Conservation (phyloP, 768 basidiomycete species). For the Fibroporia radiculosa region DNA sequence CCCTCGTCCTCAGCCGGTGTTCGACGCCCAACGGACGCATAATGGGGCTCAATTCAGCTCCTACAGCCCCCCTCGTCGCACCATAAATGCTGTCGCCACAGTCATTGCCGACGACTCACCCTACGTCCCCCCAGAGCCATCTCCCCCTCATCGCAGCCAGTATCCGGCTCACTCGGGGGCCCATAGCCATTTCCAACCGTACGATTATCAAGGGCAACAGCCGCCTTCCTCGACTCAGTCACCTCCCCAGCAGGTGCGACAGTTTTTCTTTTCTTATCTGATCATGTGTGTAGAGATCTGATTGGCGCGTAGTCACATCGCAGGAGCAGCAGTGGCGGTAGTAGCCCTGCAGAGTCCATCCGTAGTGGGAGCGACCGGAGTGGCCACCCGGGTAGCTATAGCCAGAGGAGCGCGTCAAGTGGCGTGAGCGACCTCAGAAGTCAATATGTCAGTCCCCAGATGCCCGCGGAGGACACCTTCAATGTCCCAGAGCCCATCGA, state of each 20-base stretch:
- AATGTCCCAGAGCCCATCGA: slow-evolving; percentile 1
- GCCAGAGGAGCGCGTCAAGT: slow-evolving; percentile 11
- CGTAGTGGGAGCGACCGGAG: slow-evolving; percentile 10
- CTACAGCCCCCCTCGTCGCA: slow-evolving; percentile 3
- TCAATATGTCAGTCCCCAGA: neutral
- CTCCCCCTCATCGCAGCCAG: slow-evolving; percentile 1
- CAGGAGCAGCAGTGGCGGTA: slow-evolving; percentile 9
- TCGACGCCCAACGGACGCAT: slow-evolving; percentile 4
- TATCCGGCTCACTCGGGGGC: slow-evolving; percentile 7
- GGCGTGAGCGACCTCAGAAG: slow-evolving; percentile 6
- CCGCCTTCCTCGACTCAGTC: slow-evolving; percentile 8
- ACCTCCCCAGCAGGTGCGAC: slow-evolving; percentile 7
- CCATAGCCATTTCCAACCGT: slow-evolving; percentile 1
- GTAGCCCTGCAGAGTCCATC: slow-evolving; percentile 10
- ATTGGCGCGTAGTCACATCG: slow-evolving; percentile 4
- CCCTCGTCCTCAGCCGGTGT: slow-evolving; percentile 5
- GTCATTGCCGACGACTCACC: slow-evolving; percentile 14
- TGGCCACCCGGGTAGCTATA: slow-evolving; percentile 5
- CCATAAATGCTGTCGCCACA: slow-evolving; percentile 8
- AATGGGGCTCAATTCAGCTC: slow-evolving; percentile 7
- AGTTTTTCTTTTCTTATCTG: slow-evolving; percentile 9
- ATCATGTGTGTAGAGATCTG: slow-evolving; percentile 6
- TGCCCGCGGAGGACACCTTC: neutral
- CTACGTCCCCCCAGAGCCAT: slow-evolving; percentile 10
- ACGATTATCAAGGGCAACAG: slow-evolving; percentile 2